Evolutionary conservation across 2,329 filamentous ascomycete genomes (phyloP).

Genomic region (Colletotrichum noveboracense): DNA sequence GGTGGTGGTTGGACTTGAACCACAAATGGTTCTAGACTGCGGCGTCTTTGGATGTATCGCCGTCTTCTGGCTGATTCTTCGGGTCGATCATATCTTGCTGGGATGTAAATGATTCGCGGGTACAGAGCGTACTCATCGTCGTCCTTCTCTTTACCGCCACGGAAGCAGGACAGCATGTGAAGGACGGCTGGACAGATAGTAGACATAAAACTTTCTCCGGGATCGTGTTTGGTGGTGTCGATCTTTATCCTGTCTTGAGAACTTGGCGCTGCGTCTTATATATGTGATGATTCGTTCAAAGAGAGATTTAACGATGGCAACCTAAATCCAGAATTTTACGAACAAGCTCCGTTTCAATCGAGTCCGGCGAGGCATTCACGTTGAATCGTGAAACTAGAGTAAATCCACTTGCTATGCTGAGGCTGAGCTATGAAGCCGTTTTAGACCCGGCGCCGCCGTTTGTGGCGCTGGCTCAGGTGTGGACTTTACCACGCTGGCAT

Average conservation of each 20-base stretch:
- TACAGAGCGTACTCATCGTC: not conserved
- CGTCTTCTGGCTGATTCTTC: not conserved
- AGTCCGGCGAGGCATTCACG: not conserved
- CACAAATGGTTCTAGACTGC: not conserved
- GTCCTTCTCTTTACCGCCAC: not conserved
- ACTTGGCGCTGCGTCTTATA: not conserved
- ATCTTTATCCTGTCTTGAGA: not conserved
- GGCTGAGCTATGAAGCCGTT: not conserved
- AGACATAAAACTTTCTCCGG: not conserved
- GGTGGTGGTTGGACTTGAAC: not conserved
- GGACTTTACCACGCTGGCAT: not conserved
- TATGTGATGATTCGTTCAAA: not conserved
- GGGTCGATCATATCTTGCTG: not conserved
- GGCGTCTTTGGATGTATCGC: not conserved
- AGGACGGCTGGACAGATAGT: not conserved
- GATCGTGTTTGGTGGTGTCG: not conserved
- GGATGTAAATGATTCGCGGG: not conserved
- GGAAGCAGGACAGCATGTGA: not conserved
- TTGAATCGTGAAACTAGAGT: not conserved
- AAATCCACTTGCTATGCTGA: not conserved
- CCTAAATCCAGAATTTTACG: not conserved
- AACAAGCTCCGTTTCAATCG: not conserved
- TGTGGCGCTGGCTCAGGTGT: not conserved
- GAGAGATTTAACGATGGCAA: not conserved
- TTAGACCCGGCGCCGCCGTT: not conserved